Evolutionary conservation across 73 alveolate genomes (phyloP), one percentile per base, ranked within the genome.

Genomic region (Blepharisma stoltei): DNA sequence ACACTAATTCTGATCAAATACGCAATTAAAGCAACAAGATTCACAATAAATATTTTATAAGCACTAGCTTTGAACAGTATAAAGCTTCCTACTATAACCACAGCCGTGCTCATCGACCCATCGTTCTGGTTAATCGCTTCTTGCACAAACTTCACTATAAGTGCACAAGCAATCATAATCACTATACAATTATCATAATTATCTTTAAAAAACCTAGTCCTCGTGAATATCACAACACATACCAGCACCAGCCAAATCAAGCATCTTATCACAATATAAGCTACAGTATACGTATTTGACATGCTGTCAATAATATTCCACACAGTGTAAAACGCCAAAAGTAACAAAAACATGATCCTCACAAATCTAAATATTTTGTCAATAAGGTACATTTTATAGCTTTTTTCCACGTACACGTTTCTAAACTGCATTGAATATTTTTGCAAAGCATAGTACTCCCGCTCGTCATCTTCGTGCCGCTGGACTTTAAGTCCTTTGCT

Each of bases 81-180:
- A 60, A 69, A 44, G 4, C 32, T 69, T 23, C 11, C 71, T 25
- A 46, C 27, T n/a, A 53, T 71, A 44, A 69, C 45, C 2, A 69
- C 18, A 38, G 79, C 55, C 0, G 79, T 14, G 60, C 67, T 46
- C 79, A 69, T 69, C 25, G 79, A 38, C 55, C 79, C 79, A 69
- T 69, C 79, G 5, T 44, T 69, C 43, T 14, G 38, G 6, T 69
- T 44, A n/a, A 38, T 14, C 2, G 27, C 27, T 46, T 69, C 79
- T 25, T 14, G n/a, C 14, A 53, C 79, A 43, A 69, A 14, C 27
- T 69, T 69, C 9, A 43, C 79, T 7, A 18, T 43, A 18, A 69
- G 11, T 38, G 54, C 79, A 25, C 83, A 69, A 4, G 45, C n/a
- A 43, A 46, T 38, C 32, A 69, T 53, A 7, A 69, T 37, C 14